Percentiles rank a stretch among this genome's conserved stretches.
Evolutionary conservation across 768 basidiomycete genomes (phyloP).

Genomic region (Cyathus striatus): DNA sequence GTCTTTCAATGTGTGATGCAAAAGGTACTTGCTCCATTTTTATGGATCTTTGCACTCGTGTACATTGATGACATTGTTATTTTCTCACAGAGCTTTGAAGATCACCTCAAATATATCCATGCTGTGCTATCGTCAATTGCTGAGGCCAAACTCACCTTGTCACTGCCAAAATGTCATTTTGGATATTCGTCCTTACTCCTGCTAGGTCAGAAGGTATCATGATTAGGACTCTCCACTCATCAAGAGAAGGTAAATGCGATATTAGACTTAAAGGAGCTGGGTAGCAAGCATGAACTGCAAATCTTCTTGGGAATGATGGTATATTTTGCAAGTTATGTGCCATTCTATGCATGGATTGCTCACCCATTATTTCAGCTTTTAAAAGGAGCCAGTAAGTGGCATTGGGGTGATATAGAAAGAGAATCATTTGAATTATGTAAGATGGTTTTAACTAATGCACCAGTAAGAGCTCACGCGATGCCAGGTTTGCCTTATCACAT

Average conservation of each 20-base stretch:
- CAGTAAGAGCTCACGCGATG: conserved; percentile 23
- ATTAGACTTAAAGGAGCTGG: conserved; percentile 17
- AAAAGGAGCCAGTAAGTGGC: conserved; percentile 18
- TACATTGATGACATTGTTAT: conserved; percentile 34
- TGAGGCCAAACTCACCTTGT: conserved; percentile 12
- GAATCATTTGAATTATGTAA: conserved; percentile 17
- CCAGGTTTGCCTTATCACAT: conserved; percentile 23
- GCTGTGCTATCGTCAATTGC: conserved; percentile 21
- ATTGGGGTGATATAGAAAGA: conserved; percentile 15
- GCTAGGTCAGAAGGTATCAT: too few species aligned
- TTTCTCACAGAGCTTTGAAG: conserved; percentile 10
- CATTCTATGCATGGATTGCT: too few species aligned
- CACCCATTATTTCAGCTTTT: too few species aligned
- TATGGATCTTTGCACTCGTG: too few species aligned
- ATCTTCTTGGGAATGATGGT: too few species aligned
- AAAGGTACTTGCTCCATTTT: conserved; percentile 33
- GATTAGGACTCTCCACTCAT: conserved; percentile 29
- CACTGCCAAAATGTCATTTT: conserved; percentile 28
- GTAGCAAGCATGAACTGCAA: conserved; percentile 16
- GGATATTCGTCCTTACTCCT: conserved; percentile 24
- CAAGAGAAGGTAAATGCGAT: conserved; percentile 31
- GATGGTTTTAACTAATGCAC: conserved; percentile 20
- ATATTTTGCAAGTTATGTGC: too few species aligned
- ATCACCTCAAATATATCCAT: conserved; percentile 25
- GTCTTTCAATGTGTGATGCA: too few species aligned